Conservation (phyloP, 768 basidiomycete species). For the Albatrellus ellisii region DNA sequence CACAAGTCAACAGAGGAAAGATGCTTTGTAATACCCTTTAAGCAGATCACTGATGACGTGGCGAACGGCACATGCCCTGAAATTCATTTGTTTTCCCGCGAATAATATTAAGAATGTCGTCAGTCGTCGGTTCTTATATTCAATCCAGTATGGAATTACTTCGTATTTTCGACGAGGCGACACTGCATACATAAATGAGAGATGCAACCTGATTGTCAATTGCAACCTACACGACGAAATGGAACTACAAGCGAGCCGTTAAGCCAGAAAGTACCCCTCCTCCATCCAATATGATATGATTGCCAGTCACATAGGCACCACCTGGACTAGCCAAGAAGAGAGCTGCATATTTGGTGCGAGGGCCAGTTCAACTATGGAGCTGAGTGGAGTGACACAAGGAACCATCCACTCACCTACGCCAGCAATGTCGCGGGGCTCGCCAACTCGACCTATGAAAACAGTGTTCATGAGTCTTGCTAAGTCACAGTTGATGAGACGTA, state of each 20-base stretch:
- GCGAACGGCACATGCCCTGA: too few species aligned
- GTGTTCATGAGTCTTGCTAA: not conserved
- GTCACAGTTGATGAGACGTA: not conserved
- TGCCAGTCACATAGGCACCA: conserved; percentile 61
- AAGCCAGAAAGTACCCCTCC: conserved; percentile 7
- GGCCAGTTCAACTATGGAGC: too few species aligned
- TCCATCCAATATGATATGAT: conserved; percentile 62
- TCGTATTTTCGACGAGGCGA: too few species aligned
- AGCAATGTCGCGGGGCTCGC: conserved; percentile 52
- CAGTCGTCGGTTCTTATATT: too few species aligned
- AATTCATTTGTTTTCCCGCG: too few species aligned
- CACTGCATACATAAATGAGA: too few species aligned
- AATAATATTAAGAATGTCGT: too few species aligned
- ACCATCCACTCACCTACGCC: conserved; percentile 32
- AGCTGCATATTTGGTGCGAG: conserved; percentile 10
- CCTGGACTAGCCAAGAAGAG: conserved; percentile 43
- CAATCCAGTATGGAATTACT: too few species aligned
- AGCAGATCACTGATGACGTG: too few species aligned
- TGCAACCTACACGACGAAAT: too few species aligned
- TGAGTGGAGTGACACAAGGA: not conserved
- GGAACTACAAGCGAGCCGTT: conserved; percentile 5
- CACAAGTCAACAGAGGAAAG: conserved; percentile 61
- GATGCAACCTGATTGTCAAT: too few species aligned
- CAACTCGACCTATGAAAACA: conserved; percentile 41
- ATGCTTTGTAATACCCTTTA: conserved; percentile 53